Evolutionary conservation across 2,329 filamentous ascomycete genomes (phyloP).

Genomic region (Diplodia mutila): DNA sequence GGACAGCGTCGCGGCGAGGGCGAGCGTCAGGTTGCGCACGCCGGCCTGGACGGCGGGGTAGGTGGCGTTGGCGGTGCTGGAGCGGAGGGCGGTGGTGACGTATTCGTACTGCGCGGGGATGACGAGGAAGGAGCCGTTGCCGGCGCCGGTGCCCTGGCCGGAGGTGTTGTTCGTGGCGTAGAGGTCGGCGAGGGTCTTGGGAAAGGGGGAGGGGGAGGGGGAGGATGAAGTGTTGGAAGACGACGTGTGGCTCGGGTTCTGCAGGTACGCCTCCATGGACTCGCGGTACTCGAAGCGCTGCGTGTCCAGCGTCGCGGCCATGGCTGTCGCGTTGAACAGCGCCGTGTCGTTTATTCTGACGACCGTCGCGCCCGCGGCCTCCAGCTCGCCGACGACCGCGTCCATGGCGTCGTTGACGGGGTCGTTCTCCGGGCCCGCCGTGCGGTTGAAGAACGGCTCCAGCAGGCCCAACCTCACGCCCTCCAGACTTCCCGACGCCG

Average conservation of each 20-base stretch:
- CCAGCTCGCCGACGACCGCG: constrained; percentile 51
- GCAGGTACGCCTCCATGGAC: constrained; percentile 59
- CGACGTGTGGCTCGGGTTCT: constrained; percentile 35
- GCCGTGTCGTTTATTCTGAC: constrained; percentile 53
- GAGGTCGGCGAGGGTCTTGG: constrained; percentile 53
- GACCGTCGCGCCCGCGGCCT: constrained; percentile 53
- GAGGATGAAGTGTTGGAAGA: constrained; percentile 27
- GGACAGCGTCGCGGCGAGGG: constrained; percentile 57
- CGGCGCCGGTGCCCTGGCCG: constrained; percentile 34
- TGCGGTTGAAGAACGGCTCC: constrained; percentile 63
- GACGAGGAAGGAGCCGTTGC: constrained; percentile 58
- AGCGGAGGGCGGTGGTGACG: constrained; percentile 55
- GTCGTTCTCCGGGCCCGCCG: constrained; percentile 55
- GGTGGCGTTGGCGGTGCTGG: constrained; percentile 55
- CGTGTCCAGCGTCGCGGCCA: constrained; percentile 57
- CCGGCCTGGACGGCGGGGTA: constrained; percentile 54
- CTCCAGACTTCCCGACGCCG: constrained; percentile 37
- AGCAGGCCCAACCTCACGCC: constrained; percentile 55
- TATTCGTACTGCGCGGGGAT: constrained; percentile 63
- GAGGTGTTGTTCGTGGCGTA: constrained; percentile 46
- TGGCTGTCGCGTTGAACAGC: constrained; percentile 57
- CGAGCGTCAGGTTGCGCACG: constrained; percentile 58
- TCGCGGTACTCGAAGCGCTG: constrained; percentile 65
- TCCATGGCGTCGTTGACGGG: constrained; percentile 61
- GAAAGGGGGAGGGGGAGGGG: constrained; percentile 46